Conservation (phyloP, 1,139 yeast species). For the Geotrichum aggregatum region DNA sequence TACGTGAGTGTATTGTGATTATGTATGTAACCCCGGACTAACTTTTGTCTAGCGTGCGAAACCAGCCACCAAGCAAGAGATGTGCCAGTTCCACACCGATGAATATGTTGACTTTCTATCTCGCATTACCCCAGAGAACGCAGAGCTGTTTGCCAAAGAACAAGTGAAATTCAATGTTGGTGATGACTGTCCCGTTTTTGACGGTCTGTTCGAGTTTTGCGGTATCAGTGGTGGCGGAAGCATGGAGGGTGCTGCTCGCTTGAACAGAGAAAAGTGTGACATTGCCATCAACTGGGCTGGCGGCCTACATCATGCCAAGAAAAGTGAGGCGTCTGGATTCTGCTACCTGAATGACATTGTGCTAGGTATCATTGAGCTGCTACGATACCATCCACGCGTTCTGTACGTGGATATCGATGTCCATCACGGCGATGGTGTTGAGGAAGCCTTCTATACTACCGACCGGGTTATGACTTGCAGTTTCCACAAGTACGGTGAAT, state of each 20-base stretch:
- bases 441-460: slow-evolving; percentile 93
- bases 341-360: slow-evolving; percentile 91
- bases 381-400: slow-evolving; percentile 92
- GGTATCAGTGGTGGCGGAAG: slow-evolving; percentile 95
- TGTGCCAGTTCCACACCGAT: slow-evolving; percentile 98
- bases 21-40: not conserved
- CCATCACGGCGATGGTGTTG: slow-evolving; percentile 98
- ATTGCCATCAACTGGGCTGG: slow-evolving; percentile 97
- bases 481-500: slow-evolving; percentile 94
- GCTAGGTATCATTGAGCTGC: slow-evolving; percentile 79
- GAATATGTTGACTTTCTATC: slow-evolving; percentile 92
- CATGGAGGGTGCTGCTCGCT: slow-evolving; percentile 93
- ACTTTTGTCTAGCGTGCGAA: slow-evolving; percentile 56
- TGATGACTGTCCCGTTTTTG: slow-evolving; percentile 95
- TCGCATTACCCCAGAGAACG: slow-evolving; percentile 89
- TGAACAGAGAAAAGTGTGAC: slow-evolving; percentile 90
- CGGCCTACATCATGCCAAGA: slow-evolving; percentile 94
- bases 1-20: slow-evolving; percentile 43
- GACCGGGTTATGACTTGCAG: slow-evolving; percentile 97
- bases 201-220: slow-evolving; percentile 92
- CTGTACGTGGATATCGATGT: slow-evolving; percentile 92
- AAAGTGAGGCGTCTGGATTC: slow-evolving; percentile 92
- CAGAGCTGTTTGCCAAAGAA: slow-evolving; percentile 86
- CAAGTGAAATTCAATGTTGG: slow-evolving; percentile 94
- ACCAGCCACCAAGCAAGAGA: slow-evolving; percentile 96